Percentiles rank a stretch among this genome's conserved stretches.
These are phyloP conservation scores for Pichia phayaonensis DNA, from an alignment of 805 yeast genomes.

Conservation along the genomic window DNA sequence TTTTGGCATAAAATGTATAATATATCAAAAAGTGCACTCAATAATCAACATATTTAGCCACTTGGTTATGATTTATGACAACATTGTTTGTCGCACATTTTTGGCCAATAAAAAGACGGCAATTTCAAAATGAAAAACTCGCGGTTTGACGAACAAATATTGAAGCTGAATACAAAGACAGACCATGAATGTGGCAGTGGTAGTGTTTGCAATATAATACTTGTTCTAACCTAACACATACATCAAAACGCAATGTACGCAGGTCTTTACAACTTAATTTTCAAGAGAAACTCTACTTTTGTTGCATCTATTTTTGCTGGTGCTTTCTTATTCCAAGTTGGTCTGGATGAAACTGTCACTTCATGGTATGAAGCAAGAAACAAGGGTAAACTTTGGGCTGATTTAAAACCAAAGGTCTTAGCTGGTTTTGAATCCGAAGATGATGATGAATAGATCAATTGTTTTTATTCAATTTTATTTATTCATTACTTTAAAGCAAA, in stretches of 20 bases:
- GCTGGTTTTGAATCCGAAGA: constrained; percentile 57
- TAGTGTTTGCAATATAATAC: too few relatives aligned
- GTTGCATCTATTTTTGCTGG: constrained; percentile 77
- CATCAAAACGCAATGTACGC: constrained; percentile 25
- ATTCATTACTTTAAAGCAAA: background rate
- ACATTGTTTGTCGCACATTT: background rate
- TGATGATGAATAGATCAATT: constrained; percentile 36
- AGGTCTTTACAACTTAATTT: constrained; percentile 53
- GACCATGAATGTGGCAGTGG: background rate
- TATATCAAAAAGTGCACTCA: too few relatives aligned
- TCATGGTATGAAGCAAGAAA: constrained; percentile 70
- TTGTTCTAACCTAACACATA: background rate
- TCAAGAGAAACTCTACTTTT: constrained; percentile 87
- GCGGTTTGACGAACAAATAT: background rate
- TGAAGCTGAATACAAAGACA: background rate
- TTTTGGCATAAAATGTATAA: too few relatives aligned
- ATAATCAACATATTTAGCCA: too few relatives aligned
- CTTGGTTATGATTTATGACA: background rate
- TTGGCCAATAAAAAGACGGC: background rate
- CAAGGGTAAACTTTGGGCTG: constrained; percentile 82
- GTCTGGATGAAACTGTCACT: constrained; percentile 61
- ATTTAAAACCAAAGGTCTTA: constrained; percentile 49
- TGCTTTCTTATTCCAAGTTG: constrained; percentile 80
- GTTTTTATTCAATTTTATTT: background rate
- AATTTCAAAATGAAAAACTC: background rate